Conservation (phyloP, 2,329 filamentous ascomycete species). For the Rhinocladiella similis region DNA sequence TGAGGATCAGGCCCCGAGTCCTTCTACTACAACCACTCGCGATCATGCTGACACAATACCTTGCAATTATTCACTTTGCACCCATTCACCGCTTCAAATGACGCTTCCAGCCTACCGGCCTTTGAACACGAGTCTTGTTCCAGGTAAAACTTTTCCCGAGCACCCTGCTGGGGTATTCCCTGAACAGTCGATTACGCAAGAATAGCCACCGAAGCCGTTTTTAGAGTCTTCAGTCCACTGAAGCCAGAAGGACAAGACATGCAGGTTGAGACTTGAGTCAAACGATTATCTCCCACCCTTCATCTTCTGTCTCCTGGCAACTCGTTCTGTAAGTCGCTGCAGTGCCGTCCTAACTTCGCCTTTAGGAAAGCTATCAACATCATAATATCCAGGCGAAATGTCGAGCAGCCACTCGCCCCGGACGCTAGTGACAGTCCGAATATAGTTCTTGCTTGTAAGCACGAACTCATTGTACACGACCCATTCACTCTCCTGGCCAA, state of each 20-base stretch:
- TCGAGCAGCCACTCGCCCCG: slow-evolving; percentile 95
- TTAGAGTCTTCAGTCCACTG: not conserved
- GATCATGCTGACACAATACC: not conserved
- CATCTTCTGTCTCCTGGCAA: slow-evolving; percentile 56
- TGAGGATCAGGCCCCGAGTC: too few species aligned
- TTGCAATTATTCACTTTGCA: not conserved
- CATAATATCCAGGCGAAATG: slow-evolving; percentile 91
- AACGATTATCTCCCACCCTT: slow-evolving; percentile 13
- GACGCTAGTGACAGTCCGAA: slow-evolving; percentile 87
- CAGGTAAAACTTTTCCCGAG: not conserved
- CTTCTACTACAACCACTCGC: not conserved
- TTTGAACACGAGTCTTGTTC: not conserved
- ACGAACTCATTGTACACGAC: slow-evolving; percentile 99
- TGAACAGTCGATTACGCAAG: not conserved
- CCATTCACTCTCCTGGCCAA: slow-evolving; percentile 90
- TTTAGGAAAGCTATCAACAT: slow-evolving; percentile 76
- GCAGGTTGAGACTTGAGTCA: not conserved
- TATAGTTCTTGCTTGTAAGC: slow-evolving; percentile 96
- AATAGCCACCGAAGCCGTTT: not conserved
- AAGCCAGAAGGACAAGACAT: not conserved
- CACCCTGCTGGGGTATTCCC: not conserved
- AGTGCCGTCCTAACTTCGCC: slow-evolving; percentile 77
- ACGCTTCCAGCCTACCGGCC: not conserved
- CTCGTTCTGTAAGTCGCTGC: slow-evolving; percentile 54
- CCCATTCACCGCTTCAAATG: not conserved